A percentile compares a stretch with the other conserved stretches of the same genome.
Evolutionary conservation across 1,139 yeast genomes (phyloP).

Genomic region (Taiozyma sp.): DNA sequence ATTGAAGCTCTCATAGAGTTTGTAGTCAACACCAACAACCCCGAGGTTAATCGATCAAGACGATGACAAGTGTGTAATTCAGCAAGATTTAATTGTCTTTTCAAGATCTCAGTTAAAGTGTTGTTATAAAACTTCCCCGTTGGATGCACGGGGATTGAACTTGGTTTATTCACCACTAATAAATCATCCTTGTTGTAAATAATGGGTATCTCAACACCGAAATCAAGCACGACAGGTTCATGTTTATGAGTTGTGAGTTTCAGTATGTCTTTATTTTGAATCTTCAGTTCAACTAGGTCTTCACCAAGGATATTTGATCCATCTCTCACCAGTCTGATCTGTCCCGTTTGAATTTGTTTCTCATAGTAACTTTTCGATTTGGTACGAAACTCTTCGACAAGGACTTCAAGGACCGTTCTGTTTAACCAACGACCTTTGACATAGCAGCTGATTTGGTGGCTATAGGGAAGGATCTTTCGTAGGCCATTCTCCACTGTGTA

Average conservation of each 20-base stretch:
- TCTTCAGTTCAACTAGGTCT: slow-evolving; percentile 19
- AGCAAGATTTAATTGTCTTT: slow-evolving; percentile 31
- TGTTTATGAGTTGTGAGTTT: slow-evolving; percentile 48
- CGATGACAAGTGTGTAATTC: slow-evolving; percentile 55
- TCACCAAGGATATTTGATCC: slow-evolving; percentile 8
- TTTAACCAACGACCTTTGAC: slow-evolving; percentile 90
- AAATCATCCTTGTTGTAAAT: slow-evolving; percentile 62
- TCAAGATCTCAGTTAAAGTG: slow-evolving; percentile 54
- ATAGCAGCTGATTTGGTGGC: slow-evolving; percentile 71
- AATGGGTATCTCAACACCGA: slow-evolving; percentile 53
- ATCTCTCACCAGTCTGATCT: slow-evolving; percentile 7
- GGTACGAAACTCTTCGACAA: slow-evolving; percentile 77
- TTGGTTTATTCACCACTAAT: slow-evolving; percentile 65
- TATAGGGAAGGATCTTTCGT: slow-evolving; percentile 77
- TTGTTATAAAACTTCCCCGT: slow-evolving; percentile 60
- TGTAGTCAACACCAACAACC: slow-evolving; percentile 57
- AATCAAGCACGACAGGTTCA: slow-evolving; percentile 64
- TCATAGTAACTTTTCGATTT: slow-evolving; percentile 34
- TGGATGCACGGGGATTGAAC: slow-evolving; percentile 80
- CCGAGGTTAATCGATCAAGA: slow-evolving; percentile 71
- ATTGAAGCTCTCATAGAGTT: slow-evolving; percentile 37
- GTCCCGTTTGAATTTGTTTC: slow-evolving; percentile 1
- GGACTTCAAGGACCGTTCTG: slow-evolving; percentile 65
- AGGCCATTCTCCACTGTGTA: slow-evolving; percentile 29
- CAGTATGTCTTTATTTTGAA: slow-evolving; percentile 46